phyloP scores from a whole-genome alignment of 352 stramenopile genomes.

The Globisporangium radiosum region DNA sequence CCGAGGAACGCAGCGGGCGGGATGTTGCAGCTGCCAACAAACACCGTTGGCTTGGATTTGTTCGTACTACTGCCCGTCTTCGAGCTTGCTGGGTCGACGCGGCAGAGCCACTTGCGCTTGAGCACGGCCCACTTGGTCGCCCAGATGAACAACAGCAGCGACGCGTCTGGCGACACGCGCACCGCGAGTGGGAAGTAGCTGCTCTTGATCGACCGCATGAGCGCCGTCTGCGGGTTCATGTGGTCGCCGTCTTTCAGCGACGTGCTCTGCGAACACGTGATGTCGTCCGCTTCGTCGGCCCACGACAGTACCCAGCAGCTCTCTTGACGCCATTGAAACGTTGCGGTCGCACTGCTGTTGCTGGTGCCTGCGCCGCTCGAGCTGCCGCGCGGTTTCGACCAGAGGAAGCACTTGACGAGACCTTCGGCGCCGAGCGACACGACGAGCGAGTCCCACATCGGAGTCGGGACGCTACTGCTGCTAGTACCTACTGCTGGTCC shows the following conservation, averaged over 20 bases:
- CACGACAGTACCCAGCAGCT: conserved; percentile 83
- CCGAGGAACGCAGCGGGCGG: conserved; percentile 25
- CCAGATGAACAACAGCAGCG: conserved; percentile 71
- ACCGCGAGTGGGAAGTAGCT: conserved; percentile 65
- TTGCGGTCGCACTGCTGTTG: conserved; percentile 7
- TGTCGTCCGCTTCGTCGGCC: conserved; percentile 74
- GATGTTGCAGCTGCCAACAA: conserved; percentile 49
- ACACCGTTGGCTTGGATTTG: conserved; percentile 24
- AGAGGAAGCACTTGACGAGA: conserved; percentile 76
- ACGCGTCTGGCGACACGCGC: conserved; percentile 52
- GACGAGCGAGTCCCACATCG: conserved; percentile 64
- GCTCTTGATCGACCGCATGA: conserved; percentile 79
- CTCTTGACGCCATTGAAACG: conserved; percentile 66
- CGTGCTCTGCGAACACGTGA: conserved; percentile 80
- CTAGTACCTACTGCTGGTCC: neutral
- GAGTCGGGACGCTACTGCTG: neutral
- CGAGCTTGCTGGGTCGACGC: conserved; percentile 16
- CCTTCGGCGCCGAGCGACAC: conserved; percentile 72
- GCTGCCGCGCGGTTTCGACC: conserved; percentile 54
- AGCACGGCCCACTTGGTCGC: conserved; percentile 66
- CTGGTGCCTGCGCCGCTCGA: conserved; percentile 5
- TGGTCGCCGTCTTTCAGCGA: conserved; percentile 76
- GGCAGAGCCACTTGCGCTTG: conserved; percentile 75
- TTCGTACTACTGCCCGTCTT: conserved; percentile 4
- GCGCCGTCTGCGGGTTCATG: conserved; percentile 70